Conservation (phyloP, 768 basidiomycete species). For the Macrolepiota fuliginosa region DNA sequence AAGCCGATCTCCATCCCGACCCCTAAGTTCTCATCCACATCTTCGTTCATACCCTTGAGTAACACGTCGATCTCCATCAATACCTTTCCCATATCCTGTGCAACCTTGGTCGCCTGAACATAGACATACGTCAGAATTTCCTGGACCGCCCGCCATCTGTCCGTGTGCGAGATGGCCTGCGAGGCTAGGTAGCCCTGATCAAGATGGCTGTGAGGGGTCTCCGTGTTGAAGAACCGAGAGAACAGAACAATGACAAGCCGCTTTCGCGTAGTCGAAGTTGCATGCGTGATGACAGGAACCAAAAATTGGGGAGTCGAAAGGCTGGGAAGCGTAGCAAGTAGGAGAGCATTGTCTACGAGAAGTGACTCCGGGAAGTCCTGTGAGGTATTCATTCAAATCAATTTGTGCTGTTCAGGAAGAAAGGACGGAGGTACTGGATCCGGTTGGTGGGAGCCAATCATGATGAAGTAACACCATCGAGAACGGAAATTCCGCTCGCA, state of each 20-base stretch:
- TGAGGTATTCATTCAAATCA: neutral
- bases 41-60: conserved; percentile 54
- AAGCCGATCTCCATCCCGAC: conserved; percentile 45
- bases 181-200: conserved; percentile 19
- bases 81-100: conserved; percentile 63
- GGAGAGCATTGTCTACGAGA: conserved; percentile 31
- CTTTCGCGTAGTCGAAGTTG: conserved; percentile 43
- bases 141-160: conserved; percentile 68
- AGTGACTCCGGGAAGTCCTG: conserved; percentile 14
- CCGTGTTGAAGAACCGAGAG: conserved; percentile 54
- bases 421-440: neutral
- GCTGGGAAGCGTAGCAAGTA: conserved; percentile 53
- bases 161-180: conserved; percentile 39
- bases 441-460: neutral
- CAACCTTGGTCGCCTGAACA: conserved; percentile 77
- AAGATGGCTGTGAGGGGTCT: conserved; percentile 14
- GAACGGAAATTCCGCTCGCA: too few relatives aligned
- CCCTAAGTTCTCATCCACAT: conserved; percentile 39
- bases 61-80: conserved; percentile 79
- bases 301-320: conserved; percentile 57
- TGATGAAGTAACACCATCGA: neutral
- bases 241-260: conserved; percentile 64
- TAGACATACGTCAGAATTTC: conserved; percentile 80
- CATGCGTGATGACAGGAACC: conserved; percentile 48
- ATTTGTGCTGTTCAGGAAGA: neutral